Percentiles rank a stretch among this genome's conserved stretches.
These are phyloP conservation scores for Combretum micranthum DNA, from an alignment of 345 rosid genomes.

Conservation along the genomic window DNA sequence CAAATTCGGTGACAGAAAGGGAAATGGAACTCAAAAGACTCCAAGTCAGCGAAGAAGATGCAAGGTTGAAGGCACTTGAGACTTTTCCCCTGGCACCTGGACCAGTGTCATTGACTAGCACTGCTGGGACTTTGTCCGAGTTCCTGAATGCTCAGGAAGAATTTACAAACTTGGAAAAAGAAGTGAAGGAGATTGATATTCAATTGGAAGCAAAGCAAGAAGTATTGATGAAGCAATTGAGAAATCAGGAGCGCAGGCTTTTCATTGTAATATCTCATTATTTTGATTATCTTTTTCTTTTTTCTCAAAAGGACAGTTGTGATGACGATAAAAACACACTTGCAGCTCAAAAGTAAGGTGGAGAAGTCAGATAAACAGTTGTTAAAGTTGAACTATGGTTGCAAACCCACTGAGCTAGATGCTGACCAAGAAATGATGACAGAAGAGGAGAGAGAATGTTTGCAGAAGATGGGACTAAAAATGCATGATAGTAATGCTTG, in stretches of 20 bases:
- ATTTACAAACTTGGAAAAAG: conserved; percentile 25
- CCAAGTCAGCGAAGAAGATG: conserved; percentile 58
- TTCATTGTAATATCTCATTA: conserved; percentile 41
- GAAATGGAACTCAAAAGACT: conserved; percentile 49
- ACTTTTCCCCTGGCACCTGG: conserved; percentile 26
- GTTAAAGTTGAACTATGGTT: conserved; percentile 41
- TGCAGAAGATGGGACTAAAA: conserved; percentile 62
- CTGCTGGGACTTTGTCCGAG: conserved; percentile 60
- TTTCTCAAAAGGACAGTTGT: conserved; percentile 7
- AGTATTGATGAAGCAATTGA: conserved; percentile 45
- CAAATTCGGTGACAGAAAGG: conserved; percentile 47
- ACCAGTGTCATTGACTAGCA: conserved; percentile 28
- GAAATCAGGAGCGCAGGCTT: conserved; percentile 57
- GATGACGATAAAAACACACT: conserved; percentile 8
- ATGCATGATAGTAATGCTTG: conserved; percentile 61
- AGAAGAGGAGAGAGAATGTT: conserved; percentile 72
- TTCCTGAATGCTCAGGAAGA: conserved; percentile 44
- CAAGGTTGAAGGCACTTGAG: conserved; percentile 42
- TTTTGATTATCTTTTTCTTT: conserved; percentile 4
- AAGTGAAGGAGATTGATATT: conserved; percentile 28
- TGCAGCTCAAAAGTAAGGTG: conserved; percentile 64
- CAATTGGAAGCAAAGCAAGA: conserved; percentile 47
- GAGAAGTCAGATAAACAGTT: conserved; percentile 43
- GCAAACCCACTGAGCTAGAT: conserved; percentile 41
- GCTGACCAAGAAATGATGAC: conserved; percentile 60